Conservation (phyloP, 2,329 filamentous ascomycete genomes). For the Acrocalymma vagum region DNA sequence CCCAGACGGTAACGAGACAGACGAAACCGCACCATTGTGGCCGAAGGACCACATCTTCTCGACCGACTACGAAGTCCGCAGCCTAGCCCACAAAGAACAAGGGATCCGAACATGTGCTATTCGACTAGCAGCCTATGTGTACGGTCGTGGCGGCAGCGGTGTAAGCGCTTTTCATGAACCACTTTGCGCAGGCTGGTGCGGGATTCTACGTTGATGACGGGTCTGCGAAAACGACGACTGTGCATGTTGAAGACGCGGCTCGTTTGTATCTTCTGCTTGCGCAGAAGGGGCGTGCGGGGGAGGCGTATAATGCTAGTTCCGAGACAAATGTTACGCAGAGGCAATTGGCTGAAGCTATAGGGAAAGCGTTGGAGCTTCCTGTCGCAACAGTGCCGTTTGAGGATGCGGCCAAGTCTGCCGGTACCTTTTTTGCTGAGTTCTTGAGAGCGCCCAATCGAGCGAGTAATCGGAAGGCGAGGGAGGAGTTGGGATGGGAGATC, state of each 20-base stretch:
- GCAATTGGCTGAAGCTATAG: constrained; percentile 40
- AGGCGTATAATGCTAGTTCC: constrained; percentile 44
- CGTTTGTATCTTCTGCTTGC: constrained; percentile 50
- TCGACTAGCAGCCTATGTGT: constrained; percentile 55
- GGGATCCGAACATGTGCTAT: constrained; percentile 49
- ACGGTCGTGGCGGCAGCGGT: constrained; percentile 53
- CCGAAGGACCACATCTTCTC: constrained; percentile 4
- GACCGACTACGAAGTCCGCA: constrained; percentile 35
- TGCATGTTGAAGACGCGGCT: constrained; percentile 57
- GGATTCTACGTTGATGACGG: constrained; percentile 28
- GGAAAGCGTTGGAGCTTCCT: constrained; percentile 27
- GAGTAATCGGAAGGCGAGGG: constrained; percentile 47
- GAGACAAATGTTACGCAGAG: constrained; percentile 43
- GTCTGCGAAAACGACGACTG: constrained; percentile 37
- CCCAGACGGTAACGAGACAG: constrained; percentile 40
- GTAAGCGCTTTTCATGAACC: constrained; percentile 32
- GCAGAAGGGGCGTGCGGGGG: constrained; percentile 44
- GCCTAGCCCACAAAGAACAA: constrained; percentile 31
- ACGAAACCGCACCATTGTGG: constrained; percentile 26
- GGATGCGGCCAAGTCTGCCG: constrained; percentile 33
- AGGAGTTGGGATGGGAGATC: constrained; percentile 51
- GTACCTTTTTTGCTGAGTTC: constrained; percentile 45
- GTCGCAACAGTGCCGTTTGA: constrained; percentile 26
- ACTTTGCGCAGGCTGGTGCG: constrained; percentile 42
- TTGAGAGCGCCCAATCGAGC: constrained; percentile 44